Evolutionary conservation across 225 moss, liverwort and hornwort species (phyloP).

Genomic region (Polytrichum formosum): DNA sequence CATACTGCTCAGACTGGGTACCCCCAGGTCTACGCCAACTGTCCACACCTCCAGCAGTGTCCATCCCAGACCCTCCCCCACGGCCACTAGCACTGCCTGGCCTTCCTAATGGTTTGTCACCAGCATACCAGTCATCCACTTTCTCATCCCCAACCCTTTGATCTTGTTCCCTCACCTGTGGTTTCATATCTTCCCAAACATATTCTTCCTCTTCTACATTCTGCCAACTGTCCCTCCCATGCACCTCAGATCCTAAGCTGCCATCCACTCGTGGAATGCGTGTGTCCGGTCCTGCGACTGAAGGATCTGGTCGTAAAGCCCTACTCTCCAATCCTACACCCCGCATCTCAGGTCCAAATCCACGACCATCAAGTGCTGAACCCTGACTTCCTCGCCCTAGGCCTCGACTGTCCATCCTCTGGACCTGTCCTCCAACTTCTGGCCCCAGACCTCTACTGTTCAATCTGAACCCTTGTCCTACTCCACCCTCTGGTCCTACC

Average conservation of each 20-base stretch:
- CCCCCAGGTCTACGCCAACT: slow-evolving; percentile 66
- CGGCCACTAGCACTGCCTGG: slow-evolving; percentile 31
- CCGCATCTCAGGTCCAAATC: slow-evolving; percentile 21
- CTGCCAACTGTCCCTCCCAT: slow-evolving; percentile 67
- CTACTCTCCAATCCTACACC: slow-evolving; percentile 25
- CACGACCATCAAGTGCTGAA: slow-evolving; percentile 28
- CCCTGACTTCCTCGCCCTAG: slow-evolving; percentile 22
- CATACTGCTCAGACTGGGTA: slow-evolving; percentile 43
- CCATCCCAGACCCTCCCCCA: slow-evolving; percentile 44
- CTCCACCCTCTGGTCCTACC: slow-evolving; percentile 38
- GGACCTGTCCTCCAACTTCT: slow-evolving; percentile 39
- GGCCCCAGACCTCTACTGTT: slow-evolving; percentile 23
- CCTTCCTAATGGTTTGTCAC: slow-evolving; percentile 44
- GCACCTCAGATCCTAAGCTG: slow-evolving; percentile 16
- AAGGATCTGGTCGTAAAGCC: slow-evolving; percentile 17
- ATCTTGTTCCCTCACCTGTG: slow-evolving; percentile 54
- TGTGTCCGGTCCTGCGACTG: slow-evolving; percentile 18
- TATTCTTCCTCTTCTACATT: slow-evolving; percentile 92
- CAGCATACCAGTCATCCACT: slow-evolving; percentile 55
- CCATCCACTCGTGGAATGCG: slow-evolving; percentile 22
- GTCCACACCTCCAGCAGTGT: slow-evolving; percentile 56
- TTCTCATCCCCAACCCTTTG: slow-evolving; percentile 34
- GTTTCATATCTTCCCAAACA: slow-evolving; percentile 90
- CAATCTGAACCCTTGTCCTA: slow-evolving; percentile 34
- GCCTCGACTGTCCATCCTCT: slow-evolving; percentile 31